A percentile compares a stretch with the other conserved stretches of the same genome.
These are phyloP conservation scores for Lasiosphaeriaceae sp. DNA, from an alignment of 495 filamentous ascomycete genomes.

Conservation along the genomic window DNA sequence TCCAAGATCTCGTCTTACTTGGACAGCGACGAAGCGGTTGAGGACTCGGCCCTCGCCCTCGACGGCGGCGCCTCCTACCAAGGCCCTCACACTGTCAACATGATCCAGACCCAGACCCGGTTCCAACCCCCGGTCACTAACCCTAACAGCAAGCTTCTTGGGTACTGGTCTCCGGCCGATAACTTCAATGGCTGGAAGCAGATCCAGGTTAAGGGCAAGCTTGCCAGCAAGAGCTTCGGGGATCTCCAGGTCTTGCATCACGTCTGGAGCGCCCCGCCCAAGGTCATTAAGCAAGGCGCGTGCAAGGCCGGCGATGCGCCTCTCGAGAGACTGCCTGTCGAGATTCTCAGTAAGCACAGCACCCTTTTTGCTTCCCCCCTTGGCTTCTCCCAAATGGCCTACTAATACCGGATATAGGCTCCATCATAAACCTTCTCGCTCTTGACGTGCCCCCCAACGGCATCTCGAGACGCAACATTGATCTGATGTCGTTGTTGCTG, in stretches of 20 bases:
- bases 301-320: slow-evolving; percentile 37
- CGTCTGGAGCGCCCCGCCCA: slow-evolving; percentile 47
- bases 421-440: slow-evolving; percentile 72
- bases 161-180: slow-evolving; percentile 68
- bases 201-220: slow-evolving; percentile 60
- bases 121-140: slow-evolving; percentile 42
- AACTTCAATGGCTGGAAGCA: slow-evolving; percentile 70
- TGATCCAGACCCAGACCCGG: slow-evolving; percentile 43
- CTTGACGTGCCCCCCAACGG: slow-evolving; percentile 76
- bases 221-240: slow-evolving; percentile 68
- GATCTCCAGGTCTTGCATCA: slow-evolving; percentile 57
- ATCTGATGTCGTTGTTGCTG: slow-evolving; percentile 73
- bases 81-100: slow-evolving; percentile 19
- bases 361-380: slow-evolving; percentile 1
- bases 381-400: not conserved
- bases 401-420: slow-evolving; percentile 45
- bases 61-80: slow-evolving; percentile 11
- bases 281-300: slow-evolving; percentile 22
- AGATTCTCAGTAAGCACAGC: slow-evolving; percentile 71
- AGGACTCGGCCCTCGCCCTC: slow-evolving; percentile 28
- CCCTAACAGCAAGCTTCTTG: slow-evolving; percentile 45
- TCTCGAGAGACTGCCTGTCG: slow-evolving; percentile 66
- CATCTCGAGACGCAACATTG: slow-evolving; percentile 73
- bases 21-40: slow-evolving; percentile 40
- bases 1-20: slow-evolving; percentile 59